Conservation (phyloP, 768 basidiomycete genomes). For the Amanita rubescens region DNA sequence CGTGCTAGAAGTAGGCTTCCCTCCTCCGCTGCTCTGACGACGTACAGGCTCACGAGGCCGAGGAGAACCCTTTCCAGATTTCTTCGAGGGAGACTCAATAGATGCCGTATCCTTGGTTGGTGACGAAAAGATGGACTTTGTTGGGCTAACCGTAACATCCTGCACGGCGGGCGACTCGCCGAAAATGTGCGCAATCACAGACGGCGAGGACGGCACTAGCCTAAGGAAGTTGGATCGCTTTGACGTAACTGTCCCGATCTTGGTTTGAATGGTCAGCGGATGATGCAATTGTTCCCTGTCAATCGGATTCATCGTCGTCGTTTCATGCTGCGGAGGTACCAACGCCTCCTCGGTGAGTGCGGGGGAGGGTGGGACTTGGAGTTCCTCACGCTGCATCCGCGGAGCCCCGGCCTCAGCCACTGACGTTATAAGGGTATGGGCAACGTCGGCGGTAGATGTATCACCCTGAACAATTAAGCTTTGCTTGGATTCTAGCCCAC, state of each 20-base stretch:
- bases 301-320: background rate
- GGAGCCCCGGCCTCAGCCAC: background rate
- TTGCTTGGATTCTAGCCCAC: background rate
- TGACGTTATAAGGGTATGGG: background rate
- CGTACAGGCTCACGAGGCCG: constrained; percentile 4
- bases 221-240: background rate
- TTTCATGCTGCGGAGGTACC: background rate
- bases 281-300: background rate
- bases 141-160: background rate
- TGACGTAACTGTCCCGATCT: background rate
- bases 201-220: constrained; percentile 5
- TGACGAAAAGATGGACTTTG: background rate
- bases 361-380: constrained; percentile 15
- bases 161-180: background rate
- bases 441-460: background rate
- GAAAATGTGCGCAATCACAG: constrained; percentile 14
- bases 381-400: background rate
- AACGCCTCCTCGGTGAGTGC: constrained; percentile 10
- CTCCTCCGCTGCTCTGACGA: constrained; percentile 9
- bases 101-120: background rate
- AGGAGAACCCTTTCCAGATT: constrained; percentile 1
- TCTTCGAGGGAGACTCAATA: background rate
- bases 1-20: background rate
- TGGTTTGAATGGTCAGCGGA: background rate
- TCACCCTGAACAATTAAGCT: background rate